Evolutionary conservation across 495 filamentous ascomycete genomes (phyloP).

Genomic region (Chaetomium cochliodes): DNA sequence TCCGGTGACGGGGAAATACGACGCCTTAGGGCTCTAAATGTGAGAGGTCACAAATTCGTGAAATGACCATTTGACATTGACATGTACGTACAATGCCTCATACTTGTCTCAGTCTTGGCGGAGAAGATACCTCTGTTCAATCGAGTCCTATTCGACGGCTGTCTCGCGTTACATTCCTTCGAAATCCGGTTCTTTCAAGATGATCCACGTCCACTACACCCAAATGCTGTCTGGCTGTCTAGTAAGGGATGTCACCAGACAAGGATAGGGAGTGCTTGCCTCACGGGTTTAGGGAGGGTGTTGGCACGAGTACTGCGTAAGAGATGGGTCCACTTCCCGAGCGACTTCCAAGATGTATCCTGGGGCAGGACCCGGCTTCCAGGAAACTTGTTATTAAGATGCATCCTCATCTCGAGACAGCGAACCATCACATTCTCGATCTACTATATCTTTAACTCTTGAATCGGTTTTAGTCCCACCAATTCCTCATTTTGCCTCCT

Average conservation of each 20-base stretch:
- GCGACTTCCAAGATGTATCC: conserved; percentile 1
- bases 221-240: background rate
- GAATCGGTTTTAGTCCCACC: background rate
- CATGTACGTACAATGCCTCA: background rate
- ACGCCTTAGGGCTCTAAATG: conserved; percentile 31
- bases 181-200: conserved; percentile 9
- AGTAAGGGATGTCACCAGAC: conserved; percentile 3
- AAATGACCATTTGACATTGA: too few relatives aligned
- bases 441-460: background rate
- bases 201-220: conserved; percentile 15
- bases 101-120: conserved; percentile 3
- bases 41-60: background rate
- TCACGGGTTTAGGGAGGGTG: background rate
- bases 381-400: conserved; percentile 8
- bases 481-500: background rate
- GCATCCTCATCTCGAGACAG: background rate
- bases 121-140: background rate
- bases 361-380: conserved; percentile 1
- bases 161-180: conserved; percentile 3
- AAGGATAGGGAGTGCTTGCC: conserved; percentile 3
- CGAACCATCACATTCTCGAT: background rate
- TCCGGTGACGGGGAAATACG: conserved; percentile 31
- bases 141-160: background rate
- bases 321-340: conserved; percentile 15
- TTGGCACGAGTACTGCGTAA: background rate